These are phyloP conservation scores for Saposhnikovia divaricata DNA, from an alignment of 129 eudicot genomes.

Conservation along the genomic window DNA sequence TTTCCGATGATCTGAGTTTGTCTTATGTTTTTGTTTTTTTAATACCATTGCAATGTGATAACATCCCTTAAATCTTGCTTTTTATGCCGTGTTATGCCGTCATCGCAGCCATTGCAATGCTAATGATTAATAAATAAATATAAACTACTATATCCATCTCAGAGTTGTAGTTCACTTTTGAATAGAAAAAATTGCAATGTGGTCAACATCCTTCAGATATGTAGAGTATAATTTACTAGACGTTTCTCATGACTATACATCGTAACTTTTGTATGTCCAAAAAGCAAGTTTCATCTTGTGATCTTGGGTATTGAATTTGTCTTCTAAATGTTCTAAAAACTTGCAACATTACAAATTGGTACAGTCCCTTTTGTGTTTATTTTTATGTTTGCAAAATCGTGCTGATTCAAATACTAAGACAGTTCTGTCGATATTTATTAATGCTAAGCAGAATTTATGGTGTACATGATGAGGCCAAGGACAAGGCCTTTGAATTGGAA, in stretches of 20 bases:
- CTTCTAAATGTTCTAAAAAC: background rate
- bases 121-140: background rate
- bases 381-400: background rate
- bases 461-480: conserved; percentile 70
- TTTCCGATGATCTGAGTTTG: background rate
- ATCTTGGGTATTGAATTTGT: background rate
- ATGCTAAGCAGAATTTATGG: conserved; percentile 44
- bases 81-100: background rate
- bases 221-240: background rate
- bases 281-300: background rate
- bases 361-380: background rate
- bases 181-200: background rate
- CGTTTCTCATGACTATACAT: background rate
- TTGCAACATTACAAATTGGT: background rate
- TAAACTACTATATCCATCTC: background rate
- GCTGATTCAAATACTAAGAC: background rate
- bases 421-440: background rate
- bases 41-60: background rate
- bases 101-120: background rate
- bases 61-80: background rate
- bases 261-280: background rate
- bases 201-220: background rate
- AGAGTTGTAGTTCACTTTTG: background rate
- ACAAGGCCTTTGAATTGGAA: conserved; percentile 67
- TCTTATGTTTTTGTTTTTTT: background rate